Evolutionary conservation across 257 asterid genomes (phyloP), one percentile per base, ranked within the genome.

Genomic region (Ilex asprella): DNA sequence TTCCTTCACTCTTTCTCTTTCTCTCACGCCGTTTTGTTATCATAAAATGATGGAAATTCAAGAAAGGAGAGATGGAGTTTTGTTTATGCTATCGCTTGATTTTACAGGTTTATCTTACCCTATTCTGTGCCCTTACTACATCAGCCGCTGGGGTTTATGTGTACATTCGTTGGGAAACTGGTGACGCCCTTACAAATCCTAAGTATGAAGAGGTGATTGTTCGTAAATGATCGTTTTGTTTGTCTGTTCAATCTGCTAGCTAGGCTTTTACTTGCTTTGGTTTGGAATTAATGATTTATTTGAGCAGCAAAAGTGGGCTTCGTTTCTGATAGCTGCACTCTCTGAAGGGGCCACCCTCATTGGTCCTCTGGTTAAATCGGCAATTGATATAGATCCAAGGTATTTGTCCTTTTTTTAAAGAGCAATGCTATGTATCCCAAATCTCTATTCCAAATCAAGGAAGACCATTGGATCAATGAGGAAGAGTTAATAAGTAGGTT

Each of bases 111-210:
- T 21, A 21, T 21, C 27, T 21, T 21, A 1, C 27, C 27, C 27
- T 21, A 21, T 21, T 21, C 27, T 21, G 94, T 57, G 88, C 96
- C 1, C 67, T 93, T 58, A 79, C 87, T 15, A 95, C 99, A 39
- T 79, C 88, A 0, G 97, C 95, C 13, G 73, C 79, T 56, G 97
- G 99, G 46, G 89, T 83, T 46, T 93, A 93, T 73, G 78, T 85
- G 65, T 97, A 93, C 76, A 79, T 89, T 47, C 91, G 89, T 7
- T 84, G 86, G 89, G 85, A 93, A 61, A 69, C 87, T 16, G 99
- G 99, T 51, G 99, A 97, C 35, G 9, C 73, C 15, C 86, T 93
- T 27, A 93, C 99, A 2, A 62, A 70, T 6, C 90, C 97, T 35
- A 60, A 75, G 39, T 76, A 84, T 71, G 52, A 85, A 67, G 96